phyloP scores from a whole-genome alignment of 73 alveolate genomes.

The Diophrys sp. region DNA sequence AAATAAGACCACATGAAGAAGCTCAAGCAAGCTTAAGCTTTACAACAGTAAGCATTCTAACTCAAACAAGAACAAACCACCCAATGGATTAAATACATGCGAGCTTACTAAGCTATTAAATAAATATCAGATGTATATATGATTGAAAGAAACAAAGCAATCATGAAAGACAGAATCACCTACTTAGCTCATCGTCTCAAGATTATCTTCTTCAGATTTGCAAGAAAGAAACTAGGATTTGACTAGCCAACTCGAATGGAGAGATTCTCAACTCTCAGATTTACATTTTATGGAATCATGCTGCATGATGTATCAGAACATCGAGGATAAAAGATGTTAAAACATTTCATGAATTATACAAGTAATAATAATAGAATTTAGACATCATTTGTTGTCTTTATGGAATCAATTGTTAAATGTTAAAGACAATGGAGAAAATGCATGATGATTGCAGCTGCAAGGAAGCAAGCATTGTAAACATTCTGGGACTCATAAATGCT shows the following conservation, averaged over 20 bases:
- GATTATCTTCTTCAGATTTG: not conserved
- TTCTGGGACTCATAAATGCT: not conserved
- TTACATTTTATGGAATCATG: not conserved
- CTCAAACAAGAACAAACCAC: not conserved
- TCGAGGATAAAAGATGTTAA: not conserved
- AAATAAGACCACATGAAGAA: not conserved
- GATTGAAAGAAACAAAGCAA: not conserved
- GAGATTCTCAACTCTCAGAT: not conserved
- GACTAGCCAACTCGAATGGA: not conserved
- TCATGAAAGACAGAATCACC: not conserved
- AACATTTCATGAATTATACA: not conserved
- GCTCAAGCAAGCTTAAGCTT: not conserved
- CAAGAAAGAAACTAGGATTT: not conserved
- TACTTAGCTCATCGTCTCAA: not conserved
- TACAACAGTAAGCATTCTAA: not conserved
- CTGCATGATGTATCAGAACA: not conserved
- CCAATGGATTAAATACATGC: not conserved
- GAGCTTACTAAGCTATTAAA: not conserved
- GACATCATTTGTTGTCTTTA: not conserved
- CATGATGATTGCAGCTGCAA: not conserved
- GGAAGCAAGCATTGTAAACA: not conserved
- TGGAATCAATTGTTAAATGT: too few relatives aligned
- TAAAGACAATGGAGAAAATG: not conserved
- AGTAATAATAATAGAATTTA: too few relatives aligned
- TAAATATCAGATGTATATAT: not conserved